Base-by-base conservation (phyloP, 2,329 filamentous ascomycete species). In the Blumeria hordei region DNA sequence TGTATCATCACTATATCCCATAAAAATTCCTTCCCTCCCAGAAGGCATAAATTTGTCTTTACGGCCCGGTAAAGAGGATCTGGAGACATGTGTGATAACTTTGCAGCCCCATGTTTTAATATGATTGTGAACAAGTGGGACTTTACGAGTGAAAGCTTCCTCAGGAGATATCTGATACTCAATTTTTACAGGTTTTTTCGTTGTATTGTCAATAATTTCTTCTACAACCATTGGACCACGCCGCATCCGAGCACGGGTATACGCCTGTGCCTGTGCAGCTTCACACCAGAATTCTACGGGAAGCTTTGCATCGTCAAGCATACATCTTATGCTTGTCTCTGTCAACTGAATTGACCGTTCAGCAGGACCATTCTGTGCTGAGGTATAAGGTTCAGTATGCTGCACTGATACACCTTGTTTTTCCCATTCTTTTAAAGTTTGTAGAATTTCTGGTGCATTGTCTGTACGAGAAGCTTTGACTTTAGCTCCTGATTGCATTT, bases 281-380 rank as follows among this genome's bases (percentile, higher is more conserved):
- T 52, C 49, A 16, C 49, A 52, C 49, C 33, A 35, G 11, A 52
- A 52, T 52, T 52, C 8, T 7, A 52, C 49, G 6, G 49, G 49
- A 52, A 52, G 49, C 33, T 52, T 35, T 52, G 49, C 28, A 36
- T 52, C 49, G n/a, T 52, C 49, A n/a, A 52, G 49, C 49, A 52
- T 52, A 37, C 8, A 52, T 52, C 3, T 35, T 14, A 52, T 52
- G 35, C 33, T 52, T 52, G 28, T 35, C 34, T 35, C 49, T 16
- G 49, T 52, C 3, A 28, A 28, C 36, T 52, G 49, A 9, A 52
- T 52, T 35, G 49, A 52, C 35, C 49, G 4, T 36, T 52, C 49
- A 3, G 33, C 28, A 52, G 28, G 8, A n/a, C 49, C 49, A 21
- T 52, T 52, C 12, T 52, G 49, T 16, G 49, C 28, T 21, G 49